Evolutionary conservation across 495 filamentous ascomycete species (phyloP).

Genomic region (Trichoderma parareesei): DNA sequence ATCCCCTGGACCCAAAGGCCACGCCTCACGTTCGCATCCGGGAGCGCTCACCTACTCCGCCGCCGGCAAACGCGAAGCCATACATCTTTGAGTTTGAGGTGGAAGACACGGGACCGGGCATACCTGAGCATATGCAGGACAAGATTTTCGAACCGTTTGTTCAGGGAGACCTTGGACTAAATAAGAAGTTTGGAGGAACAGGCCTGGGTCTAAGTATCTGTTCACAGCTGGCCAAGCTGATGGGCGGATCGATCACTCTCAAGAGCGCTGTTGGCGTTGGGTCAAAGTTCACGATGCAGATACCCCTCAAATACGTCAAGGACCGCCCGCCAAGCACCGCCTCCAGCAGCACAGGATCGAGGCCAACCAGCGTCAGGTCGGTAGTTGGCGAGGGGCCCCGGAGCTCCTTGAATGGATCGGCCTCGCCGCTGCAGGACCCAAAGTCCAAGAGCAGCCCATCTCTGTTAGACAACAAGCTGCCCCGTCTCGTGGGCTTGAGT

Average conservation of each 20-base stretch:
- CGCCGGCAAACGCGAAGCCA: constrained; percentile 48
- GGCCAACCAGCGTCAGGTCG: constrained; percentile 57
- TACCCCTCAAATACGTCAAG: constrained; percentile 71
- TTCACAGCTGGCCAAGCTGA: constrained; percentile 71
- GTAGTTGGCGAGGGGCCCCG: constrained; percentile 15
- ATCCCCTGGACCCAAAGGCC: constrained; percentile 47
- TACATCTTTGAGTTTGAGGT: constrained; percentile 80
- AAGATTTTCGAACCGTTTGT: constrained; percentile 92
- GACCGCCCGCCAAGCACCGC: constrained; percentile 45
- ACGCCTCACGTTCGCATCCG: constrained; percentile 38
- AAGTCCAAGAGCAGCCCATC: constrained; percentile 23
- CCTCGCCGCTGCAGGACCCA: constrained; percentile 35
- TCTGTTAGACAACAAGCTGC: constrained; percentile 45
- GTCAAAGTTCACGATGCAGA: constrained; percentile 72
- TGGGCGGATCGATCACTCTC: constrained; percentile 69
- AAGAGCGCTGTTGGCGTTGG: constrained; percentile 67
- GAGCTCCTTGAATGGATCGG: not conserved
- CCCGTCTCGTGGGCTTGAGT: constrained; percentile 72
- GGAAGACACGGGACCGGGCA: constrained; percentile 85
- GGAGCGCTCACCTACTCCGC: constrained; percentile 54
- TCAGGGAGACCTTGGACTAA: constrained; percentile 80
- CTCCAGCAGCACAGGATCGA: constrained; percentile 51
- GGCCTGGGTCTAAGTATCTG: constrained; percentile 89
- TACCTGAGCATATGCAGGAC: constrained; percentile 64
- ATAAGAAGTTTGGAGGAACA: constrained; percentile 85